Evolutionary conservation across 305 asterid species (phyloP), one percentile per base, ranked within the genome.

Genomic region (Stenogyne calaminthoides): DNA sequence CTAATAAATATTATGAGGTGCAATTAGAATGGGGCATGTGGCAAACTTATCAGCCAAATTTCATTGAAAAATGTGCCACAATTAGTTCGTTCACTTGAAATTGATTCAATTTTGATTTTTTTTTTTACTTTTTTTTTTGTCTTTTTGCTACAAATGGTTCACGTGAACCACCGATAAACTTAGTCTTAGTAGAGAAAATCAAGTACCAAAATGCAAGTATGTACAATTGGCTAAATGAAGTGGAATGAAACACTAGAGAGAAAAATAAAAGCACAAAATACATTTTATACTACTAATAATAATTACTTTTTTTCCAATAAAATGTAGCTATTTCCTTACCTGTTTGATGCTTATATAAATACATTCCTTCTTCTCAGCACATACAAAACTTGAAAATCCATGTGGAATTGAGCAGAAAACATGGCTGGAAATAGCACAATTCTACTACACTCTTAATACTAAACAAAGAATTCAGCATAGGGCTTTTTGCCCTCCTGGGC

Each of bases 371-470:
- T 40, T 20, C 60, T 15, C 19, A 61, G 52, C 57, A 62, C 36
- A 67, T 73, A 76, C 76, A 79, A 39, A 80, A 79, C 61, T 42
- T 71, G 37, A 64, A 72, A 77, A 69, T 18, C 55, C 74, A 51
- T 42, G 57, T 62, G 76, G 75, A 78, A 77, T 72, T 40, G 42
- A 79, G 85, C 86, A 86, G 37, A 78, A 84, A 91, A 81, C 86
- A 85, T 61, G 89, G 83, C 55, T 78, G 93, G 93, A 86, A 92
- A 84, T 84, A 84, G 85, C 92, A 83, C 77, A 71, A 59, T 52
- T 63, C 78, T 73, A 64, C 78, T 73, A 64, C 67, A 61, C 49
- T 49, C 69, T 62, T 27, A 71, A 67, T 22, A 19, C 80, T 70
- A 77, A 39, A 61, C 74, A 69, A 69, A 78, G 71, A 74, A 70